Evolutionary conservation across 2,329 filamentous ascomycete species (phyloP), one percentile per base, ranked within the genome.

Genomic region (Orbilia javanica): DNA sequence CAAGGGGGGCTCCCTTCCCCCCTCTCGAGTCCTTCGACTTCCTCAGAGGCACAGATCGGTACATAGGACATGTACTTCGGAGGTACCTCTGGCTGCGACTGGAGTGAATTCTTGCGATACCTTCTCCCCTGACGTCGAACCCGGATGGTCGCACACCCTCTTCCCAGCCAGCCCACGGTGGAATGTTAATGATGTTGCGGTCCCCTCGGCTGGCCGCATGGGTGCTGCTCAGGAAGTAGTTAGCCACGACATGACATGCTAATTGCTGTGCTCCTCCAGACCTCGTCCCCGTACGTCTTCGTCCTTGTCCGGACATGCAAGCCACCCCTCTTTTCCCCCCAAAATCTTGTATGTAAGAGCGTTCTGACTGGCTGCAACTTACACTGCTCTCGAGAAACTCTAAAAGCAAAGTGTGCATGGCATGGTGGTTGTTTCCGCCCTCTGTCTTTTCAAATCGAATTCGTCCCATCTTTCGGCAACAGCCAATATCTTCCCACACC

Each of bases 381-480:
- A 34, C 4, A 42, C 31, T 27, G 34, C 60, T 65, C 39, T 65
- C 46, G 42, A 48, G 53, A 44, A 72, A 66, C 55, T 57, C 36
- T 68, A 48, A 31, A 18, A 64, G 42, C 25, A 15, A 18, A 42
- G 13, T 42, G 39, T 3, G 6, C 8, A n/a, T 44, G 42, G 39
- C 5, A 11, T 42, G 4, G n/a, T 64, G 52, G 52, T 55, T n/a
- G 29, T 76, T 55, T 52, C 44, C 31, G 60, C 34, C 31, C 18
- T 53, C 46, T 62, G 48, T 60, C 63, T 31, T 39, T 22, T 68
- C 20, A 42, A 22, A 34, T 36, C 62, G 44, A 66, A 52, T 76
- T 78, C 74, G 44, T 78, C 74, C 74, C 74, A 78, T 78, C 74
- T 78, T 78, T 78, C 44, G 60, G 46, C 25, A 73, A 62, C 29